Evolutionary conservation across 371 early-diverging fungal genomes (phyloP), one percentile per base, ranked within the genome.

Genomic region (Syncephalastrum monosporum): DNA sequence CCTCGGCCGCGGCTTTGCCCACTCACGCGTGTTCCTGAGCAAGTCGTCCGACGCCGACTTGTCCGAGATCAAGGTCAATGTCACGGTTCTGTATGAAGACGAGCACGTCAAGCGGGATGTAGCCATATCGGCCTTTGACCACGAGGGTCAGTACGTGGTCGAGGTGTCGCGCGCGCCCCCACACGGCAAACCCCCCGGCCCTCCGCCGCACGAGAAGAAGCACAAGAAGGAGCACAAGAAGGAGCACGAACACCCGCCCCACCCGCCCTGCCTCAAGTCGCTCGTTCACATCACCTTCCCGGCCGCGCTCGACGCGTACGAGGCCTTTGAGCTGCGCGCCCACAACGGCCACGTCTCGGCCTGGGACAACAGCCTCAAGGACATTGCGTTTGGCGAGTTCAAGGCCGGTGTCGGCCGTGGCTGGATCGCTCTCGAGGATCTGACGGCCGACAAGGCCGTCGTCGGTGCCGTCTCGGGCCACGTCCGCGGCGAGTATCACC

Each of bases 341-440:
- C 50, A 53, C 12, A 42, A 47, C 38, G 63, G 41, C n/a, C 44
- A 49, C n/a, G 45, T 63, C 16, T 33, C 50, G 6, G 51, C 58
- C 33, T 52, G 53, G 38, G 38, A 33, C 38, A 42, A 8, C 4
- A 50, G 49, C 15, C 47, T 63, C 29, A 16, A 47, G n/a, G 38
- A 13, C 4, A 19, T 63, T 15, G 42, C 23, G 10, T 63, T 63
- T 63, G 58, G 47, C 25, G 45, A 55, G 29, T 57, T 63, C 58
- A 23, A 25, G 38, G 63, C 63, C 24, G 63, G 63, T 50, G 50
- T 63, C 27, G 63, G 63, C 33, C 58, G 58, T 50, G 63, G 63
- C 42, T 54, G 47, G 16, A 46, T 63, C 29, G 50, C 57, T 16
- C 58, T 63, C 15, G 57, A 61, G 62, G 42, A 48, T 53, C 56